Conservation (phyloP, 805 yeast species). For the Metschnikowia koreensis region DNA sequence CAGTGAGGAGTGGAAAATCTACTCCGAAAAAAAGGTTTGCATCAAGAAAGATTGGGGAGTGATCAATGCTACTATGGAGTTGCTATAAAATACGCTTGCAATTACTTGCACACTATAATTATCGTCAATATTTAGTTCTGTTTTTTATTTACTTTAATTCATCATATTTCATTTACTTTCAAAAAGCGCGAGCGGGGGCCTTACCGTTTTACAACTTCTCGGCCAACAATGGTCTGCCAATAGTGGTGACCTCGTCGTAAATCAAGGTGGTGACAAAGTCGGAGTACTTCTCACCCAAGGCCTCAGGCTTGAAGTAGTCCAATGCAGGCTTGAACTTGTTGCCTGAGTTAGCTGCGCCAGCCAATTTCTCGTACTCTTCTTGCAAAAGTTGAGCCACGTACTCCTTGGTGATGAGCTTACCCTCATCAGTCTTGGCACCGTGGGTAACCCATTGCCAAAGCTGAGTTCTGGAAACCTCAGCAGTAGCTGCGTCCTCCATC, state of each 20-base stretch:
- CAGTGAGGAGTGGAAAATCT: no score
- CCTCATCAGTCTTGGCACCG: slow-evolving; percentile 58
- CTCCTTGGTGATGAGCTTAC: slow-evolving; percentile 56
- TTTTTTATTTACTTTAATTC: not conserved
- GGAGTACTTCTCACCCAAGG: slow-evolving; percentile 67
- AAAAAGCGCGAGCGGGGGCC: not conserved
- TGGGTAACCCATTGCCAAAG: slow-evolving; percentile 83
- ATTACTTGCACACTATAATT: no score
- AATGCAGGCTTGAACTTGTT: slow-evolving; percentile 71
- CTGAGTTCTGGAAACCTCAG: slow-evolving; percentile 82
- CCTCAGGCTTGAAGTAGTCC: slow-evolving; percentile 68
- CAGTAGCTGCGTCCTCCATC: slow-evolving; percentile 91
- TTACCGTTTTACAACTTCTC: slow-evolving; percentile 35
- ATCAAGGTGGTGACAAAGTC: slow-evolving; percentile 76
- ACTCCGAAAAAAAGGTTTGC: no score
- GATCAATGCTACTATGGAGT: no score
- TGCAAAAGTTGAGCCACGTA: slow-evolving; percentile 56
- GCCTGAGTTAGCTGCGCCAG: slow-evolving; percentile 48
- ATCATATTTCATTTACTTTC: not conserved
- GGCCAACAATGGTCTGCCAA: slow-evolving; percentile 42
- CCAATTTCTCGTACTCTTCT: slow-evolving; percentile 58
- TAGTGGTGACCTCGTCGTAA: slow-evolving; percentile 68
- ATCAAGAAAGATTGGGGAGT: no score
- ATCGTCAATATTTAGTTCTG: not conserved
- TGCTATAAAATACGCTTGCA: no score